Conservation (phyloP, 495 filamentous ascomycete species). For the Aspergillus kassunensis region DNA sequence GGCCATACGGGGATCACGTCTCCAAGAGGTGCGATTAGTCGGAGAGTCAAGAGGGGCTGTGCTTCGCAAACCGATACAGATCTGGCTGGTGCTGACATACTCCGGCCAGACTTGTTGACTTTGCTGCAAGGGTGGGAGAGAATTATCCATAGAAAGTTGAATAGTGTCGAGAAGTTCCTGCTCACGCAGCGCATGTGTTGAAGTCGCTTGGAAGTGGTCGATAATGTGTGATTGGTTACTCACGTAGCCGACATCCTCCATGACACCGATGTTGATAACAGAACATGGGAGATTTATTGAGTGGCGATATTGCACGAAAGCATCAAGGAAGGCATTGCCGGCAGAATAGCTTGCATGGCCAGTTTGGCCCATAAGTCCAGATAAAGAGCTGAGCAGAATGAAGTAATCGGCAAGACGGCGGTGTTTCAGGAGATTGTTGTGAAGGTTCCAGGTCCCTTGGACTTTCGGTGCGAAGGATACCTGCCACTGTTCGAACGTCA, state of each 20-base stretch:
- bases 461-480: not conserved
- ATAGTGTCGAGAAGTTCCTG: not conserved
- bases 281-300: not conserved
- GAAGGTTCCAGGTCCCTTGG: slow-evolving; percentile 7
- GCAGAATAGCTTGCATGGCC: slow-evolving; percentile 3
- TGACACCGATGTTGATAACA: slow-evolving; percentile 1
- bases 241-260: slow-evolving; percentile 6
- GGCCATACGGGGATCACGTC: slow-evolving; percentile 2
- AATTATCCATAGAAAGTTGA: not conserved
- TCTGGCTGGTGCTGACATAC: not conserved
- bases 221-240: not conserved
- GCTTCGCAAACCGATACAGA: not conserved
- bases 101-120: not conserved
- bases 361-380: not conserved
- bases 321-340: slow-evolving; percentile 5
- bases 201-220: not conserved
- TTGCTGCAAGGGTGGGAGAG: not conserved
- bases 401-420: not conserved
- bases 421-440: not conserved
- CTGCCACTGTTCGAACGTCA: slow-evolving; percentile 3
- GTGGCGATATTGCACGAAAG: slow-evolving; percentile 4
- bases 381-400: not conserved
- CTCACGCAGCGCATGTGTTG: not conserved
- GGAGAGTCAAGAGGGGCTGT: not conserved
- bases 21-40: not conserved